Evolutionary conservation across 2,329 filamentous ascomycete genomes (phyloP).

Genomic region (Malbranchea zuffiana): DNA sequence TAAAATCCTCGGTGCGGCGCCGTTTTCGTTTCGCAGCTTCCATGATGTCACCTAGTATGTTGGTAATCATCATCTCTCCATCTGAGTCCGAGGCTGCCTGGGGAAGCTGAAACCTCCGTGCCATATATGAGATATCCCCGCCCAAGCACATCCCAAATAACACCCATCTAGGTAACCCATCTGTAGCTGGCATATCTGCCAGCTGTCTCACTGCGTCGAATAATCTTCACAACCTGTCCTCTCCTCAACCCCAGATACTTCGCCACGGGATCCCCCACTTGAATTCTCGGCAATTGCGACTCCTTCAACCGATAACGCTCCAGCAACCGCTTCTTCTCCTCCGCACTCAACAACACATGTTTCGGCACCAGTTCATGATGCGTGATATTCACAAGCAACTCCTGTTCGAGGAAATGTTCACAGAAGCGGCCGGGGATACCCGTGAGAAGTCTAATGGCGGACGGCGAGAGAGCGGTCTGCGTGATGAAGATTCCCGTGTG

Average conservation of each 20-base stretch:
- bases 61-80: no score
- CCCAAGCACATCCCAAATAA: no score
- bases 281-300: conserved; percentile 86
- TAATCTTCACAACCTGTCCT: conserved; percentile 97
- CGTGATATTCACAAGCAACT: conserved; percentile 94
- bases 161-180: conserved; percentile 41
- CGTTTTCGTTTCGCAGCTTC: no score
- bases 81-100: no score
- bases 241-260: conserved; percentile 82
- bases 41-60: no score
- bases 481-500: conserved; percentile 87
- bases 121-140: no score
- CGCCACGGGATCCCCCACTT: conserved; percentile 83
- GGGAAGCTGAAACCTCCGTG: no score
- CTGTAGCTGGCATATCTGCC: conserved; percentile 94
- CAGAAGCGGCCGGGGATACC: conserved; percentile 68
- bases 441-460: conserved; percentile 76
- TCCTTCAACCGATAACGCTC: conserved; percentile 92
- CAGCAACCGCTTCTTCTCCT: conserved; percentile 78
- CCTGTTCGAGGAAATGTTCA: conserved; percentile 92
- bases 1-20: no score
- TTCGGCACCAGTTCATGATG: conserved; percentile 93
- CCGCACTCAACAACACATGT: conserved; percentile 77
- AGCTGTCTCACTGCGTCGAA: conserved; percentile 86
- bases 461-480: conserved; percentile 67